Evolutionary conservation across 2,329 filamentous ascomycete species (phyloP), one percentile per base, ranked within the genome.

Genomic region (Epichloe coenophiala): DNA sequence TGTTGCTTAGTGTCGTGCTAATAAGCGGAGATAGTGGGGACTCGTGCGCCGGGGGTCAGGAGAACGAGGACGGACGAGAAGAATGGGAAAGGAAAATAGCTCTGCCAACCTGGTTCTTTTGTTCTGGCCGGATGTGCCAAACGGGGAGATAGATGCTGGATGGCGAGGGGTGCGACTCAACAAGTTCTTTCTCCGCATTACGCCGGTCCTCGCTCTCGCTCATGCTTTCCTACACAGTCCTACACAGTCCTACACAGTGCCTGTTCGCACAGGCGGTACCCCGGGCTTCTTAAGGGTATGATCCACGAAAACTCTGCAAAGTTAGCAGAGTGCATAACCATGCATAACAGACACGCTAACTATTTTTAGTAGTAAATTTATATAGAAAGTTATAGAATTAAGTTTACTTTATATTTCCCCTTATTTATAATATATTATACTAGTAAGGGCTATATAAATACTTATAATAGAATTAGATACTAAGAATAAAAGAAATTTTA

Each of bases 91-190:
- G 36, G 7, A 31, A 31, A 4, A 31, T 31, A 31, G 31, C 31
- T 31, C 31, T 31, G 19, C 36, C 40, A n/a, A 37, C 43, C 17
- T 49, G 50, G 35, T 47, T 36, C 43, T 49, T 47, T 43, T 52
- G 23, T 42, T 46, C 45, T 48, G 50, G 23, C 33, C 23, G 21
- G 12, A 43, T 11, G 27, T 31, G 43, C n/a, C n/a, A 36, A 38
- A 38, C 37, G 7, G n/a, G 23, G n/a, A n/a, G n/a, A n/a, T n/a
- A 15, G 45, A 42, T 13, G 40, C 19, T 42, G 7, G 40, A 42
- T 42, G 40, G 15, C 17, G 40, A 21, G 17, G 12, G 37, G 37
- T 8, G 36, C 12, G n/a, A 11, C 31, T 31, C 31, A 31, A 41
- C 31, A 31, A 41, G 19, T 12, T 21, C 42, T 33, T 9, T 23